Evolutionary conservation across 495 filamentous ascomycete genomes (phyloP).

Genomic region (Trypethelium eluteriae): DNA sequence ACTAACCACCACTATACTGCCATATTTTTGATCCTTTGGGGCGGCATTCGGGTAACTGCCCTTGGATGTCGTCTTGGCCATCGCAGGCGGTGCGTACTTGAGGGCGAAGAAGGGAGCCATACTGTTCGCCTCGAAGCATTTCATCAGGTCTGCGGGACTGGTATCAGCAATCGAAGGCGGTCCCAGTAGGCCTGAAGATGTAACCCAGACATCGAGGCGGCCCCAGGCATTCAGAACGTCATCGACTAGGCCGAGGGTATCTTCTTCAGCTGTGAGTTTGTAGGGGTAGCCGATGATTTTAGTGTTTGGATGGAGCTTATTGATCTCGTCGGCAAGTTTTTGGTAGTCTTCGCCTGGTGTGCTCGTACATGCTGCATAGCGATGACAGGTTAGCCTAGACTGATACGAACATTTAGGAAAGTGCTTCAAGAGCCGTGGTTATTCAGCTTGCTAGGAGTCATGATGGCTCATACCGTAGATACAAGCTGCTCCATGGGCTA

Average conservation of each 20-base stretch:
- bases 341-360: slow-evolving; percentile 27
- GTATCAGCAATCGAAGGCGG: slow-evolving; percentile 50
- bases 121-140: slow-evolving; percentile 50
- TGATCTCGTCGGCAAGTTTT: slow-evolving; percentile 33
- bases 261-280: slow-evolving; percentile 47
- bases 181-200: slow-evolving; percentile 48
- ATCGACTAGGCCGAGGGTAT: slow-evolving; percentile 53
- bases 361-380: slow-evolving; percentile 30
- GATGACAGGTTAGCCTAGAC: neutral
- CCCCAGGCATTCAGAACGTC: slow-evolving; percentile 54
- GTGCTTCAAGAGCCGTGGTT: neutral
- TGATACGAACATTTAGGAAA: neutral
- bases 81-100: slow-evolving; percentile 55
- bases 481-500: slow-evolving; percentile 56
- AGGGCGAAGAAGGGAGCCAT: slow-evolving; percentile 56
- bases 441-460: neutral
- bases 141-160: slow-evolving; percentile 45
- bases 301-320: slow-evolving; percentile 42
- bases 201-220: slow-evolving; percentile 53
- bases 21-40: slow-evolving; percentile 49
- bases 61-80: slow-evolving; percentile 48
- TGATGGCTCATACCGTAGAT: slow-evolving; percentile 44
- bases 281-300: slow-evolving; percentile 54
- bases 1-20: slow-evolving; percentile 52
- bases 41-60: slow-evolving; percentile 53